These are phyloP conservation scores for Apiospora arundinis DNA, from an alignment of 2,329 filamentous ascomycete genomes.

Conservation along the genomic window DNA sequence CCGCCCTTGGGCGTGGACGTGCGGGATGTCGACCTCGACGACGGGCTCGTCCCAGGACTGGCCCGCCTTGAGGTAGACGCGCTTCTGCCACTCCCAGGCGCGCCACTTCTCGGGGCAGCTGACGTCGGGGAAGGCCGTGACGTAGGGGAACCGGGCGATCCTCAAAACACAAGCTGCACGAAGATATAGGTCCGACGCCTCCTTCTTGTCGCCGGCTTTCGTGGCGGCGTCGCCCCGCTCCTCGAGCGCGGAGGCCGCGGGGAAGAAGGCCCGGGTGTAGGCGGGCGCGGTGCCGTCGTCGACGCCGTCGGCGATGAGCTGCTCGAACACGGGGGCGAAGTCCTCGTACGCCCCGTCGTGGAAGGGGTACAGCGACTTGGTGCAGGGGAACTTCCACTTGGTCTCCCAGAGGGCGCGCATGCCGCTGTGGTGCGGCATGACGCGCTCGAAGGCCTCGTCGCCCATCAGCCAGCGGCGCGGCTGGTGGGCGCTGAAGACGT, in stretches of 20 bases:
- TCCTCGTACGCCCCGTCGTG: constrained; percentile 73
- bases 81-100: constrained; percentile 71
- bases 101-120: constrained; percentile 58
- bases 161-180: constrained; percentile 76
- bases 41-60: constrained; percentile 63
- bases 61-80: constrained; percentile 64
- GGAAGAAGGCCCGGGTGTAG: constrained; percentile 70
- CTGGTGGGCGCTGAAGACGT: constrained; percentile 15
- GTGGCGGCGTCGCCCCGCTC: constrained; percentile 57
- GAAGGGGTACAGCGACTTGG: constrained; percentile 73
- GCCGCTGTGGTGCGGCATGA: constrained; percentile 63
- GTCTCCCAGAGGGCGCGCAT: constrained; percentile 74
- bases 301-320: constrained; percentile 64
- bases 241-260: constrained; percentile 64
- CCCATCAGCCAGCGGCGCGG: constrained; percentile 50
- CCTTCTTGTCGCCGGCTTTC: constrained; percentile 48
- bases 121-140: constrained; percentile 46
- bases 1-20: constrained; percentile 53
- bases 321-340: constrained; percentile 72
- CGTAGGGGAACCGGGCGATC: constrained; percentile 73
- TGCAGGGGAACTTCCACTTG: constrained; percentile 73
- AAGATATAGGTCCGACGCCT: constrained; percentile 69
- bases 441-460: constrained; percentile 46
- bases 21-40: constrained; percentile 66
- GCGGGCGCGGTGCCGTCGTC: constrained; percentile 69